These are phyloP conservation scores for Colletotrichum aenigma DNA, from an alignment of 2,329 filamentous ascomycete genomes.

Conservation along the genomic window DNA sequence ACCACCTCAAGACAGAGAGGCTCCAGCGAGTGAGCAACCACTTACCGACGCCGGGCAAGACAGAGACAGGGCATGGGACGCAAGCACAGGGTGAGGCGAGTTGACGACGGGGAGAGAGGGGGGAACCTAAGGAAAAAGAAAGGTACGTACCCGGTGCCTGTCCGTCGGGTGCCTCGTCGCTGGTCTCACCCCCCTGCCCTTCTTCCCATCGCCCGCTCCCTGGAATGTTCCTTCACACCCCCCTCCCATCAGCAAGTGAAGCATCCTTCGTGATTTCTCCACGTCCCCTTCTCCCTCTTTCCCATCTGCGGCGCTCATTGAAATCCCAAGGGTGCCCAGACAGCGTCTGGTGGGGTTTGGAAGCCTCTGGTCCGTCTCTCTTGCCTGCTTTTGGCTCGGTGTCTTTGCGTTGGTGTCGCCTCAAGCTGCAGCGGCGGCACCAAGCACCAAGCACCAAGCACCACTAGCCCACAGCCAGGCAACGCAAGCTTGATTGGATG, in stretches of 20 bases:
- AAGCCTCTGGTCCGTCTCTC: background rate
- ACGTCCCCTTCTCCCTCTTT: background rate
- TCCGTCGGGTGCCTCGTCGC: constrained; percentile 24
- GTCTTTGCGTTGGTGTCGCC: background rate
- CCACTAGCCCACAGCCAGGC: background rate
- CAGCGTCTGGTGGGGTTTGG: background rate
- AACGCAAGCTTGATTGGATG: background rate
- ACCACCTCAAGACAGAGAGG: background rate
- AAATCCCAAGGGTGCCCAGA: constrained; percentile 1
- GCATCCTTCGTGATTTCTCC: background rate
- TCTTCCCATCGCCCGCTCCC: background rate
- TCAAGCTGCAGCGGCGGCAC: background rate
- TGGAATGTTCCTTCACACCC: background rate
- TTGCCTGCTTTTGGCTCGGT: background rate
- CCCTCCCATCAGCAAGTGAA: background rate
- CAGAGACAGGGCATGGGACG: constrained; percentile 5
- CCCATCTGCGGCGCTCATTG: constrained; percentile 1
- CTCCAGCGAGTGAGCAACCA: background rate
- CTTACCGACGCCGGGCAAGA: background rate
- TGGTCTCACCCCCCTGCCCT: background rate
- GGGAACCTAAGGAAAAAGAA: background rate
- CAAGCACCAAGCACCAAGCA: background rate
- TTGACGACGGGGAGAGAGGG: background rate
- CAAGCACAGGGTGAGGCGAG: constrained; percentile 10
- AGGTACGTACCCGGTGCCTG: background rate